Percentiles rank a stretch among this genome's conserved stretches.
Conservation (phyloP, 257 asterid genomes). For the Vinca minor region DNA sequence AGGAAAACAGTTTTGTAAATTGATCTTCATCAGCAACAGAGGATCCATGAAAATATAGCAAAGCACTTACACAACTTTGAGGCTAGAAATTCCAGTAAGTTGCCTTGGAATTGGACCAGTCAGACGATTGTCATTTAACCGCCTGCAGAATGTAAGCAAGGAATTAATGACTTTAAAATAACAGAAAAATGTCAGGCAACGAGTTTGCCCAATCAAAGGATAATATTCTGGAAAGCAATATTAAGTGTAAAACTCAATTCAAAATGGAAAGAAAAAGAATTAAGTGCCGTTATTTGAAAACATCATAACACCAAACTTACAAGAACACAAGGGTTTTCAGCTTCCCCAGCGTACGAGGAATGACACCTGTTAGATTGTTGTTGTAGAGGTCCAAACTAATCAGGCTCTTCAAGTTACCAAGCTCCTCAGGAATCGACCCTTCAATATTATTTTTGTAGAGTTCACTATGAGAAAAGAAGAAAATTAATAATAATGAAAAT, state of each 20-base stretch:
- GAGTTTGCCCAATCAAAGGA: neutral
- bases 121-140: constrained; percentile 60
- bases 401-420: constrained; percentile 74
- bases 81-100: constrained; percentile 42
- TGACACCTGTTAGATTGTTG: constrained; percentile 70
- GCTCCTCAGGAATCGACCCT: constrained; percentile 75
- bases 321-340: constrained; percentile 75
- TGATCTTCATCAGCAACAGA: constrained; percentile 1
- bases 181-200: neutral
- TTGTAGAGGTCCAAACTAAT: constrained; percentile 91
- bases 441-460: constrained; percentile 82
- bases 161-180: neutral
- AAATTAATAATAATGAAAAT: constrained; percentile 4
- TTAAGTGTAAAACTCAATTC: neutral
- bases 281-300: neutral
- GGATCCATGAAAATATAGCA: neutral
- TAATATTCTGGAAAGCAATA: neutral
- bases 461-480: constrained; percentile 46
- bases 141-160: constrained; percentile 34
- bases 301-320: constrained; percentile 43
- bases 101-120: constrained; percentile 61
- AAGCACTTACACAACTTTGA: constrained; percentile 81
- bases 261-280: neutral
- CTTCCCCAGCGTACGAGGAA: constrained; percentile 70
- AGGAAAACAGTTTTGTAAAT: constrained; percentile 13